A percentile compares a stretch with the other conserved stretches of the same genome.
phyloP scores from a whole-genome alignment of 2,329 filamentous ascomycete genomes.

The Trichoderma koningiopsis region DNA sequence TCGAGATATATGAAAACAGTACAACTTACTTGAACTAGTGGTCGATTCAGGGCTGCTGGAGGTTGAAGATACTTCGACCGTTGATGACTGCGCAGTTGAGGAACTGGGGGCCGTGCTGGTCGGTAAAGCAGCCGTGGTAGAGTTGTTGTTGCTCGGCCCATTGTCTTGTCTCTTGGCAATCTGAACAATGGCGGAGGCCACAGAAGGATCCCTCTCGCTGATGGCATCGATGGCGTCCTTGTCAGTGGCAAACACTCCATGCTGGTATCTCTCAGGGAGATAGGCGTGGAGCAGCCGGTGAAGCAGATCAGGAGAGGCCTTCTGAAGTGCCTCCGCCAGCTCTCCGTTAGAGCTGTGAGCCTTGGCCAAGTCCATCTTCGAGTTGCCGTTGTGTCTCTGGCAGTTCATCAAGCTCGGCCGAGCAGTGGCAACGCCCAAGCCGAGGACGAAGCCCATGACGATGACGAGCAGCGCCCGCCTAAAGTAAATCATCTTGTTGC shows the following conservation, averaged over 20 bases:
- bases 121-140: slow-evolving; percentile 24
- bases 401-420: slow-evolving; percentile 19
- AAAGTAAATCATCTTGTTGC: slow-evolving; percentile 29
- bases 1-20: too few relatives aligned
- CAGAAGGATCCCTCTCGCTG: slow-evolving; percentile 60
- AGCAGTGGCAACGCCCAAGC: slow-evolving; percentile 31
- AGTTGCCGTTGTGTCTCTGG: neutral
- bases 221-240: slow-evolving; percentile 64
- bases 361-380: slow-evolving; percentile 19
- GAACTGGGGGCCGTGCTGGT: neutral
- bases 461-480: slow-evolving; percentile 28
- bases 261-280: slow-evolving; percentile 64
- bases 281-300: slow-evolving; percentile 68
- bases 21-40: slow-evolving; percentile 8
- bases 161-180: slow-evolving; percentile 63
- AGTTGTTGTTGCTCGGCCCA: slow-evolving; percentile 33
- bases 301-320: slow-evolving; percentile 60
- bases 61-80: neutral
- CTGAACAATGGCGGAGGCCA: slow-evolving; percentile 64
- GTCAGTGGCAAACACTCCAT: slow-evolving; percentile 69
- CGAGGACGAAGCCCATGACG: slow-evolving; percentile 34
- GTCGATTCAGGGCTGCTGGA: neutral
- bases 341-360: slow-evolving; percentile 34
- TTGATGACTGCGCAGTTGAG: neutral
- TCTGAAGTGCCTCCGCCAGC: slow-evolving; percentile 43